Base-by-base conservation (phyloP, 495 filamentous ascomycete genomes). In the Xylaria curta region DNA sequence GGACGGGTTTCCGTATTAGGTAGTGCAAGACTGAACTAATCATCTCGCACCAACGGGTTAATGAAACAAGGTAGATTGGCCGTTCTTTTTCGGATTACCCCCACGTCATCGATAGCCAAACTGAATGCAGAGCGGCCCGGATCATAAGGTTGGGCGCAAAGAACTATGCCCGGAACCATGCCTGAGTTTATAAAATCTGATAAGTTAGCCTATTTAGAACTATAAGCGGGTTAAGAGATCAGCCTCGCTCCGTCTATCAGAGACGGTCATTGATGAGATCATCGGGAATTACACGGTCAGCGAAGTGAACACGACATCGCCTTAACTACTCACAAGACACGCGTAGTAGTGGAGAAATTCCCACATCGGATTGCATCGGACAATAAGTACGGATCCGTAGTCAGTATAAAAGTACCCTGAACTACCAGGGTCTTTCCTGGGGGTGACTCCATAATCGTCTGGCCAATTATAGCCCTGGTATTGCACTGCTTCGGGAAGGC, bases 231-330 rank as follows among this genome's bases (percentile, higher is more conserved):
- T 38, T 38, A 33, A 9, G 1, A 31, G 19, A n/a, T 17, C 31
- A 21, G 42, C 42, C n/a, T 46, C 33, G 61, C 12, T 33, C 24
- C 24, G 24, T 12, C 1, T 10, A 3, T 31, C 21, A 12, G 44
- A 31, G 5, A 10, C 49, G 13, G 33, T 54, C 36, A 31, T 7
- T 26, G 15, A 53, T 53, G 63, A 51, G 46, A 53, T 66, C n/a
- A 21, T 66, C 63, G 28, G 63, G 31, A 51, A 66, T 66, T 66
- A 40, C 31, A 24, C 65, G 65, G 65, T 56, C 28, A 67, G 65
- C 65, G 65, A 67, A 28, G 59, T 21, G 59, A 62, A 10, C 36
- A 63, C 38, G 13, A 3, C 21, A 24, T 56, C 65, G 13, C 49
- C 9, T 44, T n/a, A 26, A 33, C 28, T 36, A 49, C 26, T 38